Percentiles rank a stretch among this genome's conserved stretches.
Evolutionary conservation across 176 grass and related monocot species (phyloP).

Genomic region (Typha latifolia): DNA sequence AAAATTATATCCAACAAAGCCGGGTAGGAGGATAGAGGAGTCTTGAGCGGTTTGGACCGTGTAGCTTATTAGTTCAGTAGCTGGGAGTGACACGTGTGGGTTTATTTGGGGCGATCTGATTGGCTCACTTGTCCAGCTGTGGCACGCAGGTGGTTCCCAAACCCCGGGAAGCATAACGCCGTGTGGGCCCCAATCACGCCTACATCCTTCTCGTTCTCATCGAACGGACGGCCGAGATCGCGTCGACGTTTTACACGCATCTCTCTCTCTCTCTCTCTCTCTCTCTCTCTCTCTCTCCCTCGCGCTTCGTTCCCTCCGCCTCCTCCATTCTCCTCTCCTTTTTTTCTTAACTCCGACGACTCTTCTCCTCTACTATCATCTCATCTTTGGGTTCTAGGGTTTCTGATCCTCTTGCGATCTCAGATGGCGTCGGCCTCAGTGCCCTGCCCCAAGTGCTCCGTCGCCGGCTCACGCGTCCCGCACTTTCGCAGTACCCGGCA

Average conservation of each 20-base stretch:
- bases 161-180: not conserved
- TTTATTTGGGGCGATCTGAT: no score
- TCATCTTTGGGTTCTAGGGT: constrained; percentile 1
- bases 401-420: not conserved
- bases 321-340: constrained; percentile 5
- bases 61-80: no score
- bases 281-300: not conserved
- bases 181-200: not conserved
- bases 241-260: constrained; percentile 7
- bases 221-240: constrained; percentile 22
- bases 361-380: not conserved
- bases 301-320: constrained; percentile 38
- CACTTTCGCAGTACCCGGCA: not conserved
- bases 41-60: no score
- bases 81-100: no score
- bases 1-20: no score
- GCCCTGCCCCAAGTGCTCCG: constrained; percentile 35
- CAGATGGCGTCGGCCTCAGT: constrained; percentile 38
- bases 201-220: constrained; percentile 1
- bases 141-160: not conserved
- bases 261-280: not conserved
- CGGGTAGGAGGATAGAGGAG: no score
- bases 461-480: not conserved
- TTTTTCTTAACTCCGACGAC: constrained; percentile 5
- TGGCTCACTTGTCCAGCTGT: not conserved